Evolutionary conservation across 805 yeast genomes (phyloP).

Genomic region (Nematodospora valgi): DNA sequence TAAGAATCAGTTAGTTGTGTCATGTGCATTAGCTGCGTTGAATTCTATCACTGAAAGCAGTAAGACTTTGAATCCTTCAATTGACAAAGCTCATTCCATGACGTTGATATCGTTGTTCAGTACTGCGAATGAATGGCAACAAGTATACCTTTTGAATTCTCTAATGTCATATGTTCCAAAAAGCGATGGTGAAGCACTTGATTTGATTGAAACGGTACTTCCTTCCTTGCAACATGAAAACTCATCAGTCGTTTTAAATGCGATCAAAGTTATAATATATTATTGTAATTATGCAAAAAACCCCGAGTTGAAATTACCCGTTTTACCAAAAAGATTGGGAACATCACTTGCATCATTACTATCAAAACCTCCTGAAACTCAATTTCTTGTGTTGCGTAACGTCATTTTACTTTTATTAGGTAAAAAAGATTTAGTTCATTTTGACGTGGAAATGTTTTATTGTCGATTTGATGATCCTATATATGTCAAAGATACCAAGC

Average conservation of each 20-base stretch:
- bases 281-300: slow-evolving; percentile 65
- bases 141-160: slow-evolving; percentile 60
- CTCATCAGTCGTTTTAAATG: slow-evolving; percentile 74
- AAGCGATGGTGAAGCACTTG: slow-evolving; percentile 58
- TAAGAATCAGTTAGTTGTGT: slow-evolving; percentile 54
- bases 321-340: slow-evolving; percentile 57
- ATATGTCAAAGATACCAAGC: slow-evolving; percentile 83
- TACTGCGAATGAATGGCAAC: slow-evolving; percentile 66
- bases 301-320: slow-evolving; percentile 53
- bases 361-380: slow-evolving; percentile 77
- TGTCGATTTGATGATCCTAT: slow-evolving; percentile 83
- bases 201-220: slow-evolving; percentile 58
- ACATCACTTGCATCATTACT: slow-evolving; percentile 65
- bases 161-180: slow-evolving; percentile 71
- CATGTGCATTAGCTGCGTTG: slow-evolving; percentile 70
- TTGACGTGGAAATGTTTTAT: slow-evolving; percentile 79
- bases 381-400: slow-evolving; percentile 78
- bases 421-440: slow-evolving; percentile 52
- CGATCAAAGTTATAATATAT: slow-evolving; percentile 70
- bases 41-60: slow-evolving; percentile 59
- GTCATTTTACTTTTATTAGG: slow-evolving; percentile 70
- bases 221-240: slow-evolving; percentile 80
- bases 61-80: slow-evolving; percentile 46
- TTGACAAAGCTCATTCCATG: slow-evolving; percentile 46
- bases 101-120: slow-evolving; percentile 32